These are phyloP conservation scores for Combretum micranthum DNA, from an alignment of 345 rosid genomes.

Conservation along the genomic window DNA sequence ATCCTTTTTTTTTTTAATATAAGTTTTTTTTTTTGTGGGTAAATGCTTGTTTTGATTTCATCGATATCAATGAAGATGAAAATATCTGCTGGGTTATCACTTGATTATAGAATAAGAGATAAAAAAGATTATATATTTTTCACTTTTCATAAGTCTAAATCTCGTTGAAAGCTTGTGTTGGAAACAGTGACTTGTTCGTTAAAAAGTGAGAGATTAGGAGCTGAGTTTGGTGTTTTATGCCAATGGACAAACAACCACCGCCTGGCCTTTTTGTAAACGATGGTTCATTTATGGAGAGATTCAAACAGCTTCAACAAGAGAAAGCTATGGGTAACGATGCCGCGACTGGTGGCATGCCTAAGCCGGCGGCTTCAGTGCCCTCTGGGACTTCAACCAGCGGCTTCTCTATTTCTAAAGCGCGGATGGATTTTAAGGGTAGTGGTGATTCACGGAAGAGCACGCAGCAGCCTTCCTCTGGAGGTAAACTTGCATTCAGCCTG, in stretches of 20 bases:
- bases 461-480: slow-evolving; percentile 37
- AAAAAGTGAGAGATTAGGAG: slow-evolving; percentile 11
- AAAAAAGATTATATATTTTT: too few relatives aligned
- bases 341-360: slow-evolving; percentile 46
- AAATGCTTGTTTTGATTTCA: not conserved
- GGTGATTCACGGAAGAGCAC: slow-evolving; percentile 35
- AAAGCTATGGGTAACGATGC: slow-evolving; percentile 34
- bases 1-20: too few relatives aligned
- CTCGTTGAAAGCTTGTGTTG: slow-evolving; percentile 49
- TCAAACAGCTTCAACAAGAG: slow-evolving; percentile 86
- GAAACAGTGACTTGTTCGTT: slow-evolving; percentile 39
- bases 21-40: not conserved
- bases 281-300: slow-evolving; percentile 99
- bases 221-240: slow-evolving; percentile 20
- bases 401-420: slow-evolving; percentile 30
- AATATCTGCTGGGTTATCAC: not conserved
- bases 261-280: slow-evolving; percentile 84
- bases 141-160: slow-evolving; percentile 22
- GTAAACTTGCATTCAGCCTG: slow-evolving; percentile 96
- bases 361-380: slow-evolving; percentile 49
- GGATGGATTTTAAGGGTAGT: slow-evolving; percentile 40
- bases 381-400: slow-evolving; percentile 41
- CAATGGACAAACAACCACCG: slow-evolving; percentile 76
- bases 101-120: too few relatives aligned
- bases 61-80: not conserved